Evolutionary conservation across 2,329 filamentous ascomycete species (phyloP).

Genomic region (Samsoniella hepiali): DNA sequence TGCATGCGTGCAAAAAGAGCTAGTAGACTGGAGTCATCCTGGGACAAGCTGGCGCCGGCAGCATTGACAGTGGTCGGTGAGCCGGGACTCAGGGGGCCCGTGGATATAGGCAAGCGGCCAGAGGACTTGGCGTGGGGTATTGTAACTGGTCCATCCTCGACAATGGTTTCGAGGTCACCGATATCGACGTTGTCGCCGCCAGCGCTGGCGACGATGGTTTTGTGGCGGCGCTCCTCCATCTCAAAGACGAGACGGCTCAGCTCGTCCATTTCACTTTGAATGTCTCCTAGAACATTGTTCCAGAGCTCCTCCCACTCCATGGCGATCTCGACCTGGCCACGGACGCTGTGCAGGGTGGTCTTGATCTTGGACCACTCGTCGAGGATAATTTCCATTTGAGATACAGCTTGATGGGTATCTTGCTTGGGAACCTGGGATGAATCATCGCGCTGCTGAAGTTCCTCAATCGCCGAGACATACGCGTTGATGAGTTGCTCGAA

Average conservation of each 20-base stretch:
- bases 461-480: constrained; percentile 91
- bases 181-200: constrained; percentile 71
- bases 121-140: constrained; percentile 27
- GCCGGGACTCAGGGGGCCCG: constrained; percentile 59
- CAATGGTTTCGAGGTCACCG: constrained; percentile 86
- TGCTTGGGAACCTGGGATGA: constrained; percentile 67
- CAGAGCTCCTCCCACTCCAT: constrained; percentile 99
- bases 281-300: constrained; percentile 90
- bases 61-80: constrained; percentile 50
- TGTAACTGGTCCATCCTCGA: constrained; percentile 74
- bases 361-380: constrained; percentile 83
- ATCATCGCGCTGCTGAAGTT: constrained; percentile 76
- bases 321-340: constrained; percentile 88
- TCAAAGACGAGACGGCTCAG: constrained; percentile 83
- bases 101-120: constrained; percentile 48
- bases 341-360: constrained; percentile 71
- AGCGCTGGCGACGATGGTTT: constrained; percentile 62
- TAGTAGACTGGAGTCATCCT: constrained; percentile 84
- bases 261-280: constrained; percentile 80
- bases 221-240: constrained; percentile 94
- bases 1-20: constrained; percentile 95
- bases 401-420: constrained; percentile 71
- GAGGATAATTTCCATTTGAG: constrained; percentile 86
- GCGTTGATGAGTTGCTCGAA: constrained; percentile 90
- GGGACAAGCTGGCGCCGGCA: constrained; percentile 53